Percentiles rank a stretch among this genome's conserved stretches.
Conservation (phyloP, 2,329 filamentous ascomycete species). For the Epichloe coenophiala region DNA sequence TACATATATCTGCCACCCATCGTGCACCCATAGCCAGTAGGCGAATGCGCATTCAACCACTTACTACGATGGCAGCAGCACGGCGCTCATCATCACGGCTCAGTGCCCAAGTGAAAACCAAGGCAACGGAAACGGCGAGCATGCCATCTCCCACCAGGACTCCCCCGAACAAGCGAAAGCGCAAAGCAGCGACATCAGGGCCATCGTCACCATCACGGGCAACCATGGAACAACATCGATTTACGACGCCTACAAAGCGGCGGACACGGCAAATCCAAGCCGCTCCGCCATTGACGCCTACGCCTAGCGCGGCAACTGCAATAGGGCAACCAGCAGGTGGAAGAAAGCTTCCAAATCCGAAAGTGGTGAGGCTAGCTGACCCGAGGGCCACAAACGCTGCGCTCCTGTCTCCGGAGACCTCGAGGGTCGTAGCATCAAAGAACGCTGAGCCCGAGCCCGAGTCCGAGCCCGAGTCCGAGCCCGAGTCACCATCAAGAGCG, state of each 20-base stretch:
- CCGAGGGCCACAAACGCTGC: conserved; percentile 55
- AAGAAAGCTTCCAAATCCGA: conserved; percentile 26
- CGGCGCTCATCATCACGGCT: conserved; percentile 30
- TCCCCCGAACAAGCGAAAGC: conserved; percentile 18
- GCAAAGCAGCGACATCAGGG: conserved; percentile 15
- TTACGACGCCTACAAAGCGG: conserved; percentile 20
- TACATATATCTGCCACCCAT: background rate
- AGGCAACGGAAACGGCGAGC: conserved; percentile 5
- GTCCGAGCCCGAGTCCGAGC: conserved; percentile 17
- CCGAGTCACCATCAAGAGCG: conserved; percentile 31
- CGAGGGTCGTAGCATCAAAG: conserved; percentile 41
- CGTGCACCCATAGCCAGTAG: background rate
- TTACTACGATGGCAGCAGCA: conserved; percentile 17
- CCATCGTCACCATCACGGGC: conserved; percentile 5
- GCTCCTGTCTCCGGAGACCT: conserved; percentile 58
- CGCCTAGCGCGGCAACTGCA: conserved; percentile 29
- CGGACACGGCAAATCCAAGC: conserved; percentile 11
- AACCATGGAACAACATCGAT: conserved; percentile 10
- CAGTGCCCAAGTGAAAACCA: conserved; percentile 14
- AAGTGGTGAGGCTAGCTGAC: conserved; percentile 43
- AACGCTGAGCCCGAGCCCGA: conserved; percentile 14
- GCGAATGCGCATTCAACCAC: conserved; percentile 1
- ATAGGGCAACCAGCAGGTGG: conserved; percentile 20
- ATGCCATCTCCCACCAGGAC: conserved; percentile 10
- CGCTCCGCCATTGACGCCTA: conserved; percentile 31